Base-by-base conservation (phyloP, 441 rosid genomes). In the Omphalea diandra region DNA sequence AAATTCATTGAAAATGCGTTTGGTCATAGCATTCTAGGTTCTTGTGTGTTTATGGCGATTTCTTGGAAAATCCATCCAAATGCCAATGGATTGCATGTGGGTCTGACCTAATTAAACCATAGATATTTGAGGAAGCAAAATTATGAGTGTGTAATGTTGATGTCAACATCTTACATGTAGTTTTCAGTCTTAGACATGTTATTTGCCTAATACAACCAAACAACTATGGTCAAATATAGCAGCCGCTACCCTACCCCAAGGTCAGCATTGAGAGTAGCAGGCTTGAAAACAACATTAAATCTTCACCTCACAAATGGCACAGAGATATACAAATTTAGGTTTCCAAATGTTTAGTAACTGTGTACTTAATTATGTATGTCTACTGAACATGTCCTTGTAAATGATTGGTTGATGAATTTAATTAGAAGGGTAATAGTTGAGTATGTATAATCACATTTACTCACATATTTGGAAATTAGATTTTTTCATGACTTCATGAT, bases 221-320 rank as follows among this genome's bases (percentile, higher is more conserved):
- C 4, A 43, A 38, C n/a, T 17, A 2, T 66, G 77, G 87, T 85
- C 89, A 85, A 85, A 83, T 18, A 76, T 78, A 76, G 79, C 84
- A 78, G 80, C 89, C 69, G 52, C 74, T 27, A 52, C 77, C 72
- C 53, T 69, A 60, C 82, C 32, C 55, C 29, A 14, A 18, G 27
- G 17, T 17, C n/a, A n/a, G n/a, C n/a, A n/a, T n/a, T n/a, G n/a
- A n/a, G n/a, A n/a, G n/a, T n/a, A n/a, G n/a, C n/a, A n/a, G 76
- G 81, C 70, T 67, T 73, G 77, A 70, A 74, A 73, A n/a, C 52
- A n/a, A 58, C 78, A 63, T 32, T 49, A 52, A 63, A n/a, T n/a
- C 79, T 53, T 57, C 14, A 18, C 72, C 67, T 53, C 26, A 65
- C 50, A 63, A 12, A 40, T 29, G 57, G 53, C 83, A 79, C 70